Percentiles rank a stretch among this genome's conserved stretches.
These are phyloP conservation scores for Madurella fahalii DNA, from an alignment of 2,329 filamentous ascomycete genomes.

Conservation along the genomic window DNA sequence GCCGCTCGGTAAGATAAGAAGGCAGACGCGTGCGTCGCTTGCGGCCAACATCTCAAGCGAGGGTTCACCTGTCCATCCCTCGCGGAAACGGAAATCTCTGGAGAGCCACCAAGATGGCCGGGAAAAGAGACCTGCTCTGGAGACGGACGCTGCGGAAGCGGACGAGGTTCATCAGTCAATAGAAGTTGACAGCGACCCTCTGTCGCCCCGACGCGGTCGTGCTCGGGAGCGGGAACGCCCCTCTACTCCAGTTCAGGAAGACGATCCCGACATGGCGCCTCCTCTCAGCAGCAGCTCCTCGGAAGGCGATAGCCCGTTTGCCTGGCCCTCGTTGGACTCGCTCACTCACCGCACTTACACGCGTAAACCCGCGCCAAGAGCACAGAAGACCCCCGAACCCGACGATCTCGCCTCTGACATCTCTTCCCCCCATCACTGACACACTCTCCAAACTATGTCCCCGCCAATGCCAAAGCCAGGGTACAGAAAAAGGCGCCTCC, in stretches of 20 bases:
- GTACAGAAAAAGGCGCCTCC: conserved; percentile 33
- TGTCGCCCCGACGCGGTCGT: conserved; percentile 12
- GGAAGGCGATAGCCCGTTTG: conserved; percentile 37
- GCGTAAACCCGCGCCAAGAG: conserved; percentile 24
- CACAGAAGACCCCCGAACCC: conserved; percentile 35
- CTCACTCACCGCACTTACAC: conserved; percentile 42
- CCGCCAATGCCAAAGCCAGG: conserved; percentile 25
- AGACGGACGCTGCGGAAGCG: conserved; percentile 11
- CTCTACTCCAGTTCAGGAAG: conserved; percentile 34
- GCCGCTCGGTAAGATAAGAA: conserved; percentile 21
- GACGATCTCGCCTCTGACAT: conserved; percentile 48
- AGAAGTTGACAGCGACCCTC: conserved; percentile 23
- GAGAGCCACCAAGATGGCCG: conserved; percentile 38
- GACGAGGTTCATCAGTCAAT: conserved; percentile 26
- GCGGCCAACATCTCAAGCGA: conserved; percentile 1
- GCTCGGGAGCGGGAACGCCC: conserved; percentile 9
- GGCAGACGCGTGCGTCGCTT: conserved; percentile 16
- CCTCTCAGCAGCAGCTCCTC: conserved; percentile 51
- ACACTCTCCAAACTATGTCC: conserved; percentile 57
- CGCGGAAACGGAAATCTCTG: conserved; percentile 55
- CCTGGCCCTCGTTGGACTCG: conserved; percentile 51
- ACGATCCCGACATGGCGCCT: conserved; percentile 51
- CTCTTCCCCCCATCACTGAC: conserved; percentile 64
- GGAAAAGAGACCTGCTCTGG: conserved; percentile 30
- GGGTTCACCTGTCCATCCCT: conserved; percentile 26